Conservation (phyloP, 2,329 filamentous ascomycete species). For the Diatrype stigma region DNA sequence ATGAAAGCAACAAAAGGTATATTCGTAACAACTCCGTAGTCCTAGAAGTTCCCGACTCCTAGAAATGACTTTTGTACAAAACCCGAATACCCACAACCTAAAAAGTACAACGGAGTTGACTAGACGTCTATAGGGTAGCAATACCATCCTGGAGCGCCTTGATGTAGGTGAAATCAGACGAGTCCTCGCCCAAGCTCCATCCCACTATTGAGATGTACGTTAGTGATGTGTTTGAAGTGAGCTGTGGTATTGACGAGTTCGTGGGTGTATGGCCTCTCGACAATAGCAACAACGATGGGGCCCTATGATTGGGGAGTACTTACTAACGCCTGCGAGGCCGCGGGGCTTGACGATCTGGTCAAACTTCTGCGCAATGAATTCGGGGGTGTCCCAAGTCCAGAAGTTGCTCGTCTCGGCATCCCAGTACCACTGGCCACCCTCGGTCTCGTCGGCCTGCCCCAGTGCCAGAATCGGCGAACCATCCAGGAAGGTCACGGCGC, state of each 20-base stretch:
- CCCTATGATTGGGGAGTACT: not conserved
- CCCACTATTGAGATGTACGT: constrained; percentile 4
- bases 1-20: not conserved
- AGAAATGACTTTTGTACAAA: too few relatives aligned
- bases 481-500: constrained; percentile 50
- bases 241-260: too few relatives aligned
- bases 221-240: not conserved
- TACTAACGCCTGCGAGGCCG: constrained; percentile 59
- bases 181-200: constrained; percentile 19
- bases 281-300: too few relatives aligned
- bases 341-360: constrained; percentile 51
- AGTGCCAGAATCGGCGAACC: constrained; percentile 20
- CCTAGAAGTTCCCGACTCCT: too few relatives aligned
- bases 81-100: not conserved
- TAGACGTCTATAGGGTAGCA: constrained; percentile 8
- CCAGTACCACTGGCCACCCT: constrained; percentile 66
- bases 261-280: too few relatives aligned
- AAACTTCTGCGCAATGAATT: constrained; percentile 60
- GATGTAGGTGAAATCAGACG: constrained; percentile 10
- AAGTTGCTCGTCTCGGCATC: constrained; percentile 56
- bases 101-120: not conserved
- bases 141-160: constrained; percentile 16
- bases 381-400: constrained; percentile 70
- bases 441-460: constrained; percentile 51
- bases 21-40: not conserved